phyloP scores from a whole-genome alignment of 2,329 filamentous ascomycete species.

The Chaetomiaceae sp. region DNA sequence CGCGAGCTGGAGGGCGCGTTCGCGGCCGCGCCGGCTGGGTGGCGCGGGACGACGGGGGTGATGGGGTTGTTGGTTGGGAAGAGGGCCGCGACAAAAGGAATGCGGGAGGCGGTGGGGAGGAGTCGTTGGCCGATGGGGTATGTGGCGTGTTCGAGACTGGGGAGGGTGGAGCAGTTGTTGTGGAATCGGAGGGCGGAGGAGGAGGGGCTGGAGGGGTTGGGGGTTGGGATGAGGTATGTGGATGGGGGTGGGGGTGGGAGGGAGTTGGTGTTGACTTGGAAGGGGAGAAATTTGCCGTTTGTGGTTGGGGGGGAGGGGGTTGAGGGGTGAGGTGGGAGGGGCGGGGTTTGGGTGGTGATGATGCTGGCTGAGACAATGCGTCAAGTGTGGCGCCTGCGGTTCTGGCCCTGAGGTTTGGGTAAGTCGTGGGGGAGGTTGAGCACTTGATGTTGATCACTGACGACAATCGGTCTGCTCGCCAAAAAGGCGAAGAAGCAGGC shows the following conservation, averaged over 20 bases:
- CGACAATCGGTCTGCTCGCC: too few relatives aligned
- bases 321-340: not conserved
- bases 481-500: too few relatives aligned
- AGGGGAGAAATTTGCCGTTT: conserved; percentile 38
- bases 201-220: conserved; percentile 56
- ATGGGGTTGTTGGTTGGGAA: conserved; percentile 68
- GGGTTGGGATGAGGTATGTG: conserved; percentile 43
- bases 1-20: conserved; percentile 80
- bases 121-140: conserved; percentile 70
- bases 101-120: conserved; percentile 64
- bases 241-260: conserved; percentile 26
- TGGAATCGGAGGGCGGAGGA: conserved; percentile 65
- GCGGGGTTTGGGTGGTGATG: not conserved
- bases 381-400: too few relatives aligned
- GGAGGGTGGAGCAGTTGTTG: conserved; percentile 60
- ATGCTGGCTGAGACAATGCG: too few relatives aligned
- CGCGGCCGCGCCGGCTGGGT: conserved; percentile 65
- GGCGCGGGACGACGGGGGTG: conserved; percentile 55
- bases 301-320: not conserved
- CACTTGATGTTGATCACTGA: too few relatives aligned
- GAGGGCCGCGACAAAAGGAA: conserved; percentile 69
- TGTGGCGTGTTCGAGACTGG: conserved; percentile 54
- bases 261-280: conserved; percentile 48
- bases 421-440: too few relatives aligned
- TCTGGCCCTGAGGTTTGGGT: too few relatives aligned